Conservation (phyloP, 2,329 filamentous ascomycete species). For the Fusarium siculi region DNA sequence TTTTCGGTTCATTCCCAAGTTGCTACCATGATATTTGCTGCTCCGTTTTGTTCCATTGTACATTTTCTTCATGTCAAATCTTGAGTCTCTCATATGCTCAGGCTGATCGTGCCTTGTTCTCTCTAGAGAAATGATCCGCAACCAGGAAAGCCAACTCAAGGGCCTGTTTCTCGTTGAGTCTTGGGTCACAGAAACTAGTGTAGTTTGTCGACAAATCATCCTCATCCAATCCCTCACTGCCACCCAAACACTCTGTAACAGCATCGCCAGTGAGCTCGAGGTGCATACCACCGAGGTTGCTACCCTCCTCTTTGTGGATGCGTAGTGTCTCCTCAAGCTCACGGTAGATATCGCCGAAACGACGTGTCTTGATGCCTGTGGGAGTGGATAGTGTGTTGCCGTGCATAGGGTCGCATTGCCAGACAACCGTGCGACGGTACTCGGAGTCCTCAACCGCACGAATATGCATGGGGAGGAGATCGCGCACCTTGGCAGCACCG, state of each 20-base stretch:
- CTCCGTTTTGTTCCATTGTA: neutral
- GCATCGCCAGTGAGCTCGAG: constrained; percentile 95
- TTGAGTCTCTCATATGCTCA: neutral
- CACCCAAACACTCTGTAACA: constrained; percentile 95
- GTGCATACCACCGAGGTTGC: constrained; percentile 92
- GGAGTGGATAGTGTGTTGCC: constrained; percentile 79
- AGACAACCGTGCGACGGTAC: constrained; percentile 76
- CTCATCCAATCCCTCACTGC: constrained; percentile 86
- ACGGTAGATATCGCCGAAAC: constrained; percentile 88
- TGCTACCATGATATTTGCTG: neutral
- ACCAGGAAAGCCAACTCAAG: constrained; percentile 94
- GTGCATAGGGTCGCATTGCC: constrained; percentile 99
- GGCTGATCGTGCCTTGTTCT: constrained; percentile 35
- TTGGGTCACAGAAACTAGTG: constrained; percentile 94
- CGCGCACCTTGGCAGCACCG: constrained; percentile 79
- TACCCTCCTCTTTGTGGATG: constrained; percentile 85
- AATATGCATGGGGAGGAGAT: constrained; percentile 85
- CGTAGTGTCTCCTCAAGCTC: constrained; percentile 86
- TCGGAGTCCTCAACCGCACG: constrained; percentile 85
- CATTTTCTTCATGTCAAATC: neutral
- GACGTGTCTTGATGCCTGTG: constrained; percentile 87
- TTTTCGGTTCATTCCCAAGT: neutral
- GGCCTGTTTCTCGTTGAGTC: constrained; percentile 97
- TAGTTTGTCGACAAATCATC: constrained; percentile 92
- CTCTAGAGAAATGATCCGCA: constrained; percentile 76